A percentile compares a stretch with the other conserved stretches of the same genome.
Evolutionary conservation across 768 basidiomycete genomes (phyloP).

Genomic region (Suillus spraguei): DNA sequence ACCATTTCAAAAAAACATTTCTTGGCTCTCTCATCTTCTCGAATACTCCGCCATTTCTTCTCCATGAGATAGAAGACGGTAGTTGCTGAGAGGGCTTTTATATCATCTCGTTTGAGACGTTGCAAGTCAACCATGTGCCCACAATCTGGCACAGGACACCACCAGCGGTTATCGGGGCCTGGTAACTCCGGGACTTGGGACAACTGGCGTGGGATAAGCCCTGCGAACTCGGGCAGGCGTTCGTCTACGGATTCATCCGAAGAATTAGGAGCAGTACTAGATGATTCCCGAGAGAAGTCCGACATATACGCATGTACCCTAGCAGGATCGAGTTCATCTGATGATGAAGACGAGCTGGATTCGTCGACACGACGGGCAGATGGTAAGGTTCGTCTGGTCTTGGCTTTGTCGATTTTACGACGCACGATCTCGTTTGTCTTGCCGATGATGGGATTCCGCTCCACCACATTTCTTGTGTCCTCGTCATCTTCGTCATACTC

Average conservation of each 20-base stretch:
- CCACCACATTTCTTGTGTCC: slow-evolving; percentile 17
- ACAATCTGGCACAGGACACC: slow-evolving; percentile 50
- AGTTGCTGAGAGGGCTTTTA: slow-evolving; percentile 24
- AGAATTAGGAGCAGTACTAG: slow-evolving; percentile 44
- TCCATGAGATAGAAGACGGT: slow-evolving; percentile 26
- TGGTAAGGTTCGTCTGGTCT: slow-evolving; percentile 6
- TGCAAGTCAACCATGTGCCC: slow-evolving; percentile 48
- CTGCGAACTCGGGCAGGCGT: slow-evolving; percentile 23
- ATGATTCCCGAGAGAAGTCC: slow-evolving; percentile 59
- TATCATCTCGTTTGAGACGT: slow-evolving; percentile 38
- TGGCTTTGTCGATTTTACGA: slow-evolving; percentile 25
- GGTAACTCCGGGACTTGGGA: slow-evolving; percentile 42
- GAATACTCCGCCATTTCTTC: slow-evolving; percentile 40
- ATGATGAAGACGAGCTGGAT: slow-evolving; percentile 21
- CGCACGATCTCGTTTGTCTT: slow-evolving; percentile 21
- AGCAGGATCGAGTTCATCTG: slow-evolving; percentile 19
- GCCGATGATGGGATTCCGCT: slow-evolving; percentile 31
- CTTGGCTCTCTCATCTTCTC: slow-evolving; percentile 30
- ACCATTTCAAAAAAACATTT: slow-evolving; percentile 29
- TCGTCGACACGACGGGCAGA: neutral
- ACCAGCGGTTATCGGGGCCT: slow-evolving; percentile 51
- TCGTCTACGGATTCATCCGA: slow-evolving; percentile 25
- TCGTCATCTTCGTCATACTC: slow-evolving; percentile 5
- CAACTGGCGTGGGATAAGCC: slow-evolving; percentile 39
- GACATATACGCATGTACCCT: slow-evolving; percentile 46